phyloP scores from a whole-genome alignment of 2,329 filamentous ascomycete species.

The Aspergillus neoniger region DNA sequence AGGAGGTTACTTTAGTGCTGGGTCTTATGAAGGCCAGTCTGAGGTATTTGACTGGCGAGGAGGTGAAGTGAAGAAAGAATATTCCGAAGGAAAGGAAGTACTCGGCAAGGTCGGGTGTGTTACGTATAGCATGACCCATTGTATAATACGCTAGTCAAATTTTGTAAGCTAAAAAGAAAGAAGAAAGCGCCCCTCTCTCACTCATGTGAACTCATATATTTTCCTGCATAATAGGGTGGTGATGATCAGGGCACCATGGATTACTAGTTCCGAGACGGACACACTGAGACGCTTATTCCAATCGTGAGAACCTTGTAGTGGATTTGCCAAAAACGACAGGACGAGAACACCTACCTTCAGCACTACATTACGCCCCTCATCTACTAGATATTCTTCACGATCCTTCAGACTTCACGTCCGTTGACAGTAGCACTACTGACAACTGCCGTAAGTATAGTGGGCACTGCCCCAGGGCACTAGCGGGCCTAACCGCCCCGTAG shows the following conservation, averaged over 20 bases:
- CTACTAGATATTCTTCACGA: neutral
- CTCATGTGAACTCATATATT: neutral
- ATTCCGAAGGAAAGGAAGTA: neutral
- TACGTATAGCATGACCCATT: neutral
- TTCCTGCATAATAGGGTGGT: neutral
- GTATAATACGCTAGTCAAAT: neutral
- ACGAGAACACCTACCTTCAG: too few species aligned
- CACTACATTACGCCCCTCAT: too few species aligned
- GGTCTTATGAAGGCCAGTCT: slow-evolving; percentile 35
- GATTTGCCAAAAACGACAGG: too few species aligned
- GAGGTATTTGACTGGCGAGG: slow-evolving; percentile 33
- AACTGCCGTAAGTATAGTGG: neutral
- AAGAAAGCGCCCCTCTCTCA: neutral
- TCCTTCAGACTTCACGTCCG: neutral
- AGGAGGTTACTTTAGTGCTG: slow-evolving; percentile 34
- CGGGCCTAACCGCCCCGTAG: slow-evolving; percentile 27
- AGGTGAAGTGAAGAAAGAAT: slow-evolving; percentile 19
- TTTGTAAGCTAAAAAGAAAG: neutral
- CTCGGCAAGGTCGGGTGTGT: neutral
- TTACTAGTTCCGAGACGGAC: too few species aligned
- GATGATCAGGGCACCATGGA: too few species aligned
- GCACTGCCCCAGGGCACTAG: slow-evolving; percentile 19
- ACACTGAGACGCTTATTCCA: too few species aligned
- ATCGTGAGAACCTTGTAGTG: too few species aligned
- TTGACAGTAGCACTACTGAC: neutral